Evolutionary conservation across 495 filamentous ascomycete species (phyloP), one percentile per base, ranked within the genome.

Genomic region (Penicillium cinerascens): DNA sequence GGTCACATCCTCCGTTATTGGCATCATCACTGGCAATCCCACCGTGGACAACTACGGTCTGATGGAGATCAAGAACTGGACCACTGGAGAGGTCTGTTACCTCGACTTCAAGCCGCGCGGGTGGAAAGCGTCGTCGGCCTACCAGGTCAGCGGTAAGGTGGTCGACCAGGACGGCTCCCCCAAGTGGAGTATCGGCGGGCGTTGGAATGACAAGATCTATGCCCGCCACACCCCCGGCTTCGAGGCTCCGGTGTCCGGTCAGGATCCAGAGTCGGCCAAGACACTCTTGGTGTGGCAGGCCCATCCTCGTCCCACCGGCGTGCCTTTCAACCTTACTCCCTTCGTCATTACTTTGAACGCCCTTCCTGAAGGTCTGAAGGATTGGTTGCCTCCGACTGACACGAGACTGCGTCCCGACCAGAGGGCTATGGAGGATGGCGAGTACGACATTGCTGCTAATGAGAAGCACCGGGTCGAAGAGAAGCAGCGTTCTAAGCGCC

Each of bases 151-250:
- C 4, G 93, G 93, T 37, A 91, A 91, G 62, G 86, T 97, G 2
- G 75, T 91, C 37, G 90, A 90, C 60, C 69, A 78, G 17, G 74
- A 82, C 33, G 89, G 90, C 6, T 80, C 82, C 35, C 85, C 91
- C 7, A 82, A 87, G 51, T 91, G 92, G 85, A 89, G 83, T 61
- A 82, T 98, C 43, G 93, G 92, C 18, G 93, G 93, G 13, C 85
- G 90, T 33, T 98, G 93, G 93, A 97, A 97, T 68, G 92, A 96
- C 62, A 93, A 92, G 68, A 86, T 98, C 54, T 98, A 95, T 69
- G 95, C 93, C 9, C 88, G 95, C 27, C 79, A 91, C 45, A 95
- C 91, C 0, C 91, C 92, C 1, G 95, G 92, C 22, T 96, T 87
- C 66, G 91, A 97, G 60, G 87, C 83, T 6, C 70, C 80, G 1